Evolutionary conservation across 352 stramenopile genomes (phyloP), one percentile per base, ranked within the genome.

Genomic region (Phytophthora hybrid): DNA sequence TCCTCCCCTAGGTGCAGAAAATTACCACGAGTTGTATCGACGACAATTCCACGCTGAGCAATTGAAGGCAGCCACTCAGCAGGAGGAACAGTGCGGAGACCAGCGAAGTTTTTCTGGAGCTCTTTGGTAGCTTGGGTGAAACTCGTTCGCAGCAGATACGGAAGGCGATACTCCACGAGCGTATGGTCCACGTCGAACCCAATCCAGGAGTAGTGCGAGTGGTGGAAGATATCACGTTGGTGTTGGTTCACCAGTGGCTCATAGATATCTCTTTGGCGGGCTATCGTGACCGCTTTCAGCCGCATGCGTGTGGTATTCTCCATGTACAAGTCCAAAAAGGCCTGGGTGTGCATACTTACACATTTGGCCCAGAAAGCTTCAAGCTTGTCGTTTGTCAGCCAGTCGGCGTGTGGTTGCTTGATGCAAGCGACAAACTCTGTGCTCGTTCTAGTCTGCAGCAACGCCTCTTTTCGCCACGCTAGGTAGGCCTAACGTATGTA

Each of bases 181-280:
- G 79, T 87, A 65, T 89, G 82, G 66, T 89, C 82, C 1, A 89
- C 79, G 41, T 89, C 77, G 51, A 89, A 89, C 14, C 82, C 82
- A 58, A 89, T 80, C 82, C 82, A 89, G n/a, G 67, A 77, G 71
- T 89, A 89, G 8, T 70, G 59, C 29, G 66, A 49, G 54, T 83
- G 66, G 7, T 76, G 71, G 49, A 83, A 84, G 26, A 84, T 67
- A 62, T 77, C 74, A 3, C 80, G 55, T 16, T 81, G 73, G 4
- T 78, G 67, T 71, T 84, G 80, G 1, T 57, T 65, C n/a, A 72
- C 60, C 14, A 83, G 31, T 41, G 71, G 69, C 13, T 73, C 47
- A 21, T 68, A 71, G 23, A 61, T 44, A 0, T 84, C 65, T 31
- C 80, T 65, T 32, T 81, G 71, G 3, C 61, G 67, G 29, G 63